Evolutionary conservation across 2,329 filamentous ascomycete species (phyloP).

Genomic region (Calonectria ilicicola): DNA sequence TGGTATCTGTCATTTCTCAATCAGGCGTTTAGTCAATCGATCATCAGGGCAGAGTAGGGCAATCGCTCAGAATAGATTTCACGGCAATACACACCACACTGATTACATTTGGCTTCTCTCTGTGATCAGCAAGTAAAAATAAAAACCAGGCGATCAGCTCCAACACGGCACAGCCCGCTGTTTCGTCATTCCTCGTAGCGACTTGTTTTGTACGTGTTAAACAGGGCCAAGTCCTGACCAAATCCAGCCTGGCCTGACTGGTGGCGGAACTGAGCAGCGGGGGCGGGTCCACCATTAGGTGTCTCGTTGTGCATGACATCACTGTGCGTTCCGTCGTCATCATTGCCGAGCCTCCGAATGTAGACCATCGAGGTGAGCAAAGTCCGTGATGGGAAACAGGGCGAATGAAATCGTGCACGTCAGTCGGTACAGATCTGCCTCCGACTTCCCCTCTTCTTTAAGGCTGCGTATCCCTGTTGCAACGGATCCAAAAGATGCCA

Average conservation of each 20-base stretch:
- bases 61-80: neutral
- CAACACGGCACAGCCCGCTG: slow-evolving; percentile 1
- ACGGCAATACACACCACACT: neutral
- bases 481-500: slow-evolving; percentile 27
- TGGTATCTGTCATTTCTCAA: neutral
- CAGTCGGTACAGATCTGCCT: slow-evolving; percentile 25
- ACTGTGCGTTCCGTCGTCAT: slow-evolving; percentile 47
- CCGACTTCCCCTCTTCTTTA: slow-evolving; percentile 27
- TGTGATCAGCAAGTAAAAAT: neutral
- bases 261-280: slow-evolving; percentile 25
- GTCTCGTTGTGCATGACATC: slow-evolving; percentile 48
- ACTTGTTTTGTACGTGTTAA: neutral
- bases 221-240: neutral
- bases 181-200: slow-evolving; percentile 22
- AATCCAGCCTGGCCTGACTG: neutral
- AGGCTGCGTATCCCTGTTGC: slow-evolving; percentile 38
- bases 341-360: slow-evolving; percentile 20
- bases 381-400: slow-evolving; percentile 34
- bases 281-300: slow-evolving; percentile 31
- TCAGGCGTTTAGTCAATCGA: slow-evolving; percentile 14
- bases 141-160: neutral
- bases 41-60: neutral
- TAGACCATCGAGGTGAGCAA: slow-evolving; percentile 3
- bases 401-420: slow-evolving; percentile 40
- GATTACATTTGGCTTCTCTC: neutral